Evolutionary conservation across 2,329 filamentous ascomycete species (phyloP).

Genomic region (Macrophomina tecta): DNA sequence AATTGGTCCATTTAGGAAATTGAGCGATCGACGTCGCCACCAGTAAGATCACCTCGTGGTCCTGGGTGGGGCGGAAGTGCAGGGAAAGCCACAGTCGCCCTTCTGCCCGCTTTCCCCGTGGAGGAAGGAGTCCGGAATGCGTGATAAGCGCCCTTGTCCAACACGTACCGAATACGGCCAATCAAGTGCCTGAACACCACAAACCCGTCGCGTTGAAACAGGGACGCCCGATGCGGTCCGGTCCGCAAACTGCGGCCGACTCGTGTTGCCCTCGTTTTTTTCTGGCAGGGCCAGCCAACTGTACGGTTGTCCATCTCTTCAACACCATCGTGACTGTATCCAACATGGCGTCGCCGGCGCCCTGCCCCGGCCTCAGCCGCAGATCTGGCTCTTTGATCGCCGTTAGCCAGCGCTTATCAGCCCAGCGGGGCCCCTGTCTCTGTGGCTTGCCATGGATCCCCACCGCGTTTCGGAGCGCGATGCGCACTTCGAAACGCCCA

Average conservation of each 20-base stretch:
- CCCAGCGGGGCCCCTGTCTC: not conserved
- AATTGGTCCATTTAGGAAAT: constrained; percentile 6
- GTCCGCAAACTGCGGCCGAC: constrained; percentile 6
- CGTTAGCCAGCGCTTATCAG: constrained; percentile 11
- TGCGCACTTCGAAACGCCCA: constrained; percentile 19
- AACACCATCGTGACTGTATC: not conserved
- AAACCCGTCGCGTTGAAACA: constrained; percentile 11
- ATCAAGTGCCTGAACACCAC: not conserved
- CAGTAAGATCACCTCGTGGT: not conserved
- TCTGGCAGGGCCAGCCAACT: not conserved
- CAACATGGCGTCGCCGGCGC: no score
- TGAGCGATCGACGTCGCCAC: constrained; percentile 16
- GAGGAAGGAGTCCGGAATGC: not conserved
- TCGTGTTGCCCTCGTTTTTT: not conserved
- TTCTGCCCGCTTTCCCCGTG: constrained; percentile 9
- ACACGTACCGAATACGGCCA: constrained; percentile 17
- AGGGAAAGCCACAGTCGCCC: constrained; percentile 3
- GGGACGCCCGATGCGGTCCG: constrained; percentile 18
- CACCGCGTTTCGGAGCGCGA: constrained; percentile 16
- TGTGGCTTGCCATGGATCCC: constrained; percentile 11
- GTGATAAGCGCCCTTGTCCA: constrained; percentile 16
- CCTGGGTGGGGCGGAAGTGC: not conserved
- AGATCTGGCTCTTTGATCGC: constrained; percentile 5
- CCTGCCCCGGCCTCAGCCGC: not conserved
- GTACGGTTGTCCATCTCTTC: not conserved